Evolutionary conservation across 148 eudicot genomes (phyloP).

Genomic region (Rhododendron griersonianum): DNA sequence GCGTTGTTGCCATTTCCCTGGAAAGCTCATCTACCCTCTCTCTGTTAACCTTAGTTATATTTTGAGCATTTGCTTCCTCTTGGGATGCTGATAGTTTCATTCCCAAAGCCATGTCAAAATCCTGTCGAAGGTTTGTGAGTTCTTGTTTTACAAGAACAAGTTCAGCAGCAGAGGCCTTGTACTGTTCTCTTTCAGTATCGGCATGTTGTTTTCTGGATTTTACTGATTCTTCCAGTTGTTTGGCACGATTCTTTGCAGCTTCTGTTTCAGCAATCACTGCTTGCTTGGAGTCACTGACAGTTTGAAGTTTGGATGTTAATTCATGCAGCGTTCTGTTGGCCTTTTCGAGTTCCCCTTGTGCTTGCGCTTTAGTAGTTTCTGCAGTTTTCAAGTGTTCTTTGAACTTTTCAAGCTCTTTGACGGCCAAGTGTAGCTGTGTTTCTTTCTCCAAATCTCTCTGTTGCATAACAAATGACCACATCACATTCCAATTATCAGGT

Average conservation of each 20-base stretch:
- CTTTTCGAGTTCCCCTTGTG: constrained; percentile 50
- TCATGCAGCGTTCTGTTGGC: constrained; percentile 53
- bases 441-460: constrained; percentile 74
- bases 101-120: constrained; percentile 49
- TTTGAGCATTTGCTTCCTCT: constrained; percentile 50
- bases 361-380: constrained; percentile 53
- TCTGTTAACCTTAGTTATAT: constrained; percentile 30
- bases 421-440: constrained; percentile 54
- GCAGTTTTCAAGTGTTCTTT: constrained; percentile 47
- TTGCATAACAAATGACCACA: neutral
- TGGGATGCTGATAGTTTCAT: constrained; percentile 46
- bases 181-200: constrained; percentile 39
- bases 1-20: constrained; percentile 39
- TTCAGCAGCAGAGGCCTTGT: constrained; percentile 50
- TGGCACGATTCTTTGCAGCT: constrained; percentile 43
- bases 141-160: constrained; percentile 67
- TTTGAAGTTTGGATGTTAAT: constrained; percentile 46
- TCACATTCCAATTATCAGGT: neutral
- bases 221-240: constrained; percentile 35
- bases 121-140: constrained; percentile 52
- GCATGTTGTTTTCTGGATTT: constrained; percentile 33
- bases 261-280: constrained; percentile 52
- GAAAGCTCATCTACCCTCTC: constrained; percentile 42
- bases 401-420: constrained; percentile 53
- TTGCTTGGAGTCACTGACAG: constrained; percentile 49